Conservation (phyloP, 768 basidiomycete species). For the Termitomyces sp. region DNA sequence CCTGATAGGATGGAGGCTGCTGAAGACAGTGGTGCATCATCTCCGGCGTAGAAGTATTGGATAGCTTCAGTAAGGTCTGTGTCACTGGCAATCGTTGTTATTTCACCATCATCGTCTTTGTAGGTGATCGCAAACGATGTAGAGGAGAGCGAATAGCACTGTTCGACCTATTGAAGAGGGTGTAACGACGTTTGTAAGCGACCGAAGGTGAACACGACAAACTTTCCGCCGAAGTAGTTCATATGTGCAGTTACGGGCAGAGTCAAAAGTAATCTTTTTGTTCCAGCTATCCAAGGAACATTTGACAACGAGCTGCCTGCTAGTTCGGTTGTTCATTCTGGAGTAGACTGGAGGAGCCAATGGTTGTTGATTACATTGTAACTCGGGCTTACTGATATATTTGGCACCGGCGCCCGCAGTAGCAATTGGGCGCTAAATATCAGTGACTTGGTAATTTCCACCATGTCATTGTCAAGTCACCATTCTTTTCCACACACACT, state of each 20-base stretch:
- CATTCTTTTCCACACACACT: not conserved
- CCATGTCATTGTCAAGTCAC: not conserved
- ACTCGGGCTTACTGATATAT: not conserved
- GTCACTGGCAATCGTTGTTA: conserved; percentile 63
- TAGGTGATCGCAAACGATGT: conserved; percentile 74
- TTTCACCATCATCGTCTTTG: conserved; percentile 86
- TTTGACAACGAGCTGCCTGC: conserved; percentile 79
- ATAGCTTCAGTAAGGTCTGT: conserved; percentile 83
- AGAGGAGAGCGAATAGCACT: conserved; percentile 73
- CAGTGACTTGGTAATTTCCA: not conserved
- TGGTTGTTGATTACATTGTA: not conserved
- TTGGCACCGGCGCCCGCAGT: conserved; percentile 11
- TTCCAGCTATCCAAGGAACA: conserved; percentile 73
- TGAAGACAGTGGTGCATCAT: conserved; percentile 69
- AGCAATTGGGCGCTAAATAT: conserved; percentile 3
- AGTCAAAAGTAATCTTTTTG: conserved; percentile 76
- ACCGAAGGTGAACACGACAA: conserved; percentile 18
- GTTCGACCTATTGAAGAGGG: conserved; percentile 59
- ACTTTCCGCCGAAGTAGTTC: conserved; percentile 74
- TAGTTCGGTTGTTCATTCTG: conserved; percentile 47
- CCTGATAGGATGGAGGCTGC: conserved; percentile 73
- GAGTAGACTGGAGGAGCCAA: conserved; percentile 1
- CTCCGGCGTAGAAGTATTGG: conserved; percentile 79
- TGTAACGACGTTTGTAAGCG: not conserved
- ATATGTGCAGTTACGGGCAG: conserved; percentile 76